These are phyloP conservation scores for Cercospora beticola DNA, from an alignment of 2,329 filamentous ascomycete genomes.

Conservation along the genomic window DNA sequence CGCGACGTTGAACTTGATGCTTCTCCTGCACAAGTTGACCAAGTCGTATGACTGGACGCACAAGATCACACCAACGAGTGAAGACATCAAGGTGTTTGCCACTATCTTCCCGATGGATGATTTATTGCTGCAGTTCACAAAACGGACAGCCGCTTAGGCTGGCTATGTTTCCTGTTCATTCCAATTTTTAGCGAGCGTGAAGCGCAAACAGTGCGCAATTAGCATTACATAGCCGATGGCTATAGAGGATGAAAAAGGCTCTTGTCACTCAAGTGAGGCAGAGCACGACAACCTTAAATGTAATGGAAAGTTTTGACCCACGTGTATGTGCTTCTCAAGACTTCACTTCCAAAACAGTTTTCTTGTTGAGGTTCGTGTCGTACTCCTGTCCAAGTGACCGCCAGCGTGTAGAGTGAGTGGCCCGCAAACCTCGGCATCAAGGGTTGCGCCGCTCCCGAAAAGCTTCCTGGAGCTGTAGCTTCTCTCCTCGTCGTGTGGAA, in stretches of 20 bases:
- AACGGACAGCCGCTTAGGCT: slow-evolving; percentile 4
- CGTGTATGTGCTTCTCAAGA: not conserved
- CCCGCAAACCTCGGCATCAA: not conserved
- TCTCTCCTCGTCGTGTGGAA: not conserved
- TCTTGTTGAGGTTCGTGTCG: not conserved
- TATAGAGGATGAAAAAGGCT: not conserved
- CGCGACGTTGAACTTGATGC: slow-evolving; percentile 81
- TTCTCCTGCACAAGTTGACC: slow-evolving; percentile 47
- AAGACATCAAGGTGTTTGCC: slow-evolving; percentile 97
- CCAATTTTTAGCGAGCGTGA: slow-evolving; percentile 6
- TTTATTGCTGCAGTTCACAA: slow-evolving; percentile 28
- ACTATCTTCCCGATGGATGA: slow-evolving; percentile 88
- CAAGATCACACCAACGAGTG: slow-evolving; percentile 75
- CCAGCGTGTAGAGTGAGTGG: not conserved
- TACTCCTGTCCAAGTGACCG: not conserved
- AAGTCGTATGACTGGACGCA: slow-evolving; percentile 73
- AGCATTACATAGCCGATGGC: not conserved
- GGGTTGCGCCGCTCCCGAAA: not conserved
- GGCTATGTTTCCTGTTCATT: not conserved
- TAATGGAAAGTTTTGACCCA: not conserved
- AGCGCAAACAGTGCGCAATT: slow-evolving; percentile 14
- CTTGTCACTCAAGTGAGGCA: not conserved
- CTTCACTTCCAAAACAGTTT: not conserved
- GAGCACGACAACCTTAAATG: not conserved
- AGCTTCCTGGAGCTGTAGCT: not conserved